phyloP scores from a whole-genome alignment of 2,329 filamentous ascomycete genomes.

The Ascochyta lentis region DNA sequence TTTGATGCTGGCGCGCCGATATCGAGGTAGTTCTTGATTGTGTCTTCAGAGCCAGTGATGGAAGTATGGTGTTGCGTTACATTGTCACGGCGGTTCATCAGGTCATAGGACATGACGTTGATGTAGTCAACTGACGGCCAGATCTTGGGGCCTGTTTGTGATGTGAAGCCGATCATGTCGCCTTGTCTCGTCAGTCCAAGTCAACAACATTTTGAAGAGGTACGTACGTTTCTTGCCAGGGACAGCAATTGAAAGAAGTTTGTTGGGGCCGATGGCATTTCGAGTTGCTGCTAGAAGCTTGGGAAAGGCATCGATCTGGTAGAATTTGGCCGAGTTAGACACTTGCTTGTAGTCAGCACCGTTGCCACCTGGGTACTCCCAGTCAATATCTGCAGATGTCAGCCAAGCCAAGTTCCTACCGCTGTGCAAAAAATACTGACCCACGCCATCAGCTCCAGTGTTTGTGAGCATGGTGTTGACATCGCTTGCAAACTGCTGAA shows the following conservation, averaged over 20 bases:
- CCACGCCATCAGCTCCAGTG: slow-evolving; percentile 70
- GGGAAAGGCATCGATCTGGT: slow-evolving; percentile 69
- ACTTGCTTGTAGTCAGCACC: slow-evolving; percentile 71
- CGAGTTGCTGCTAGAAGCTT: slow-evolving; percentile 66
- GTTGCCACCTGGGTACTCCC: slow-evolving; percentile 70
- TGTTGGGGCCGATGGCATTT: slow-evolving; percentile 61
- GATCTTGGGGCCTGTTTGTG: slow-evolving; percentile 63
- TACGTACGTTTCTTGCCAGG: slow-evolving; percentile 53
- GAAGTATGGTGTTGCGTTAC: slow-evolving; percentile 70
- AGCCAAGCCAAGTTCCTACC: neutral
- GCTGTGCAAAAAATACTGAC: slow-evolving; percentile 43
- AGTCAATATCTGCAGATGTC: slow-evolving; percentile 65
- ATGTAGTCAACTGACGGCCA: slow-evolving; percentile 68
- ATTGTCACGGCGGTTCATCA: slow-evolving; percentile 73
- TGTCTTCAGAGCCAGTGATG: slow-evolving; percentile 61
- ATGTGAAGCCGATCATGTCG: slow-evolving; percentile 73
- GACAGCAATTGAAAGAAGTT: slow-evolving; percentile 71
- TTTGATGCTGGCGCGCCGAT: slow-evolving; percentile 63
- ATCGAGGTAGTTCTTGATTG: slow-evolving; percentile 65
- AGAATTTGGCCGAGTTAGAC: slow-evolving; percentile 64
- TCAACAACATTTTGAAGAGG: accelerated
- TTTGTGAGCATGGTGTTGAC: slow-evolving; percentile 67
- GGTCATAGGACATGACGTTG: slow-evolving; percentile 75
- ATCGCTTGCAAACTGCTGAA: slow-evolving; percentile 68
- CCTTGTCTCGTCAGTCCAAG: slow-evolving; percentile 32